Conservation (phyloP, 148 eudicot genomes). For the Beta vulgaris region DNA sequence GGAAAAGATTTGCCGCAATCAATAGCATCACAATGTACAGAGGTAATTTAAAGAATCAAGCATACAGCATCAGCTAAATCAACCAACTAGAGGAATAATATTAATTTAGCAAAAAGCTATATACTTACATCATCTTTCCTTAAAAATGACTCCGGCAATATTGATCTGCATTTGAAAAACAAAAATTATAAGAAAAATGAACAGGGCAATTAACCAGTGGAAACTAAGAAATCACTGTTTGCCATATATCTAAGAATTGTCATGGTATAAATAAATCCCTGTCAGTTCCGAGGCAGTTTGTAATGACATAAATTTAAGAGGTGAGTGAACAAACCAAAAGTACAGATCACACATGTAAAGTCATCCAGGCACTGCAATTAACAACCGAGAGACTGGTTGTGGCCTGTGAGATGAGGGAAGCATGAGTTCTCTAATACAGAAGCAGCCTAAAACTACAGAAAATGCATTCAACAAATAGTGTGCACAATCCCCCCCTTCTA, state of each 20-base stretch:
- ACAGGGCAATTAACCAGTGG: not conserved
- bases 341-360: not conserved
- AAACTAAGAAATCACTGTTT: not conserved
- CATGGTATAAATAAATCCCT: not conserved
- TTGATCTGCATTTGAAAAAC: constrained; percentile 40
- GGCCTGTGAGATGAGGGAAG: not conserved
- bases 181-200: not conserved
- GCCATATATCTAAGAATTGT: not conserved
- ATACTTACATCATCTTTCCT: constrained; percentile 83
- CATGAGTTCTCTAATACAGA: not conserved
- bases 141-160: constrained; percentile 59
- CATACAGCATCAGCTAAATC: not conserved
- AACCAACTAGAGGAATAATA: constrained; percentile 4
- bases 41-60: not conserved
- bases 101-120: constrained; percentile 9
- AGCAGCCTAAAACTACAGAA: not conserved
- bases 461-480: not conserved
- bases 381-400: no score
- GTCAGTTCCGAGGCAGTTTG: not conserved
- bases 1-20: not conserved
- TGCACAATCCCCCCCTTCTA: no score
- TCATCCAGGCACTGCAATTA: no score
- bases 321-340: not conserved
- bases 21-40: not conserved
- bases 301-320: not conserved